phyloP scores from a whole-genome alignment of 139 green algal species.

The Parachlorella kessleri region DNA sequence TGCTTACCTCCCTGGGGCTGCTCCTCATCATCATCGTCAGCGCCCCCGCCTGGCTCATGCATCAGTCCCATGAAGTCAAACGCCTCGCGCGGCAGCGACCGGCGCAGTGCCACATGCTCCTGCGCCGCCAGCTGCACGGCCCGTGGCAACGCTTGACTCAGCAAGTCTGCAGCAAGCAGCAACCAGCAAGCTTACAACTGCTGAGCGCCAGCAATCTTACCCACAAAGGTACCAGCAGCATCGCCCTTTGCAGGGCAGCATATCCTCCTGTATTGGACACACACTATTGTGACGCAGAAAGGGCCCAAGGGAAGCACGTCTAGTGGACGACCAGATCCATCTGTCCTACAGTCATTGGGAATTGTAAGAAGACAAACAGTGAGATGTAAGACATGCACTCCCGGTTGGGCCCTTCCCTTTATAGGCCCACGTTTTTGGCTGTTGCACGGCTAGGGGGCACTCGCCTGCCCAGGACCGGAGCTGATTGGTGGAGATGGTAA shows the following conservation, averaged over 20 bases:
- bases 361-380: too few relatives aligned
- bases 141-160: slow-evolving; percentile 47
- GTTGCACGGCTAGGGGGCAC: too few relatives aligned
- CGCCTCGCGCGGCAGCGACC: slow-evolving; percentile 38
- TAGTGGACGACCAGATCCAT: too few relatives aligned
- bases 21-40: background rate
- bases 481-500: slow-evolving; percentile 76
- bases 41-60: slow-evolving; percentile 2
- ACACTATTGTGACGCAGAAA: background rate
- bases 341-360: too few relatives aligned
- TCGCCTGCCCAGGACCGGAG: slow-evolving; percentile 56
- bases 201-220: background rate
- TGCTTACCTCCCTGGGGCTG: background rate
- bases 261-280: too few relatives aligned
- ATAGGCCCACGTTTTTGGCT: too few relatives aligned
- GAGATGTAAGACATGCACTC: too few relatives aligned
- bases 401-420: too few relatives aligned
- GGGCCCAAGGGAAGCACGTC: background rate
- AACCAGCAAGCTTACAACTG: too few relatives aligned
- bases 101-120: slow-evolving; percentile 42
- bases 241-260: background rate
- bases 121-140: slow-evolving; percentile 49
- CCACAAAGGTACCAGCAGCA: background rate
- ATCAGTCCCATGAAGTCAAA: slow-evolving; percentile 40
- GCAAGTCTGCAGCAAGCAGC: slow-evolving; percentile 18